These are phyloP conservation scores for Plasmodium reichenowi DNA, from an alignment of 169 alveolate species.

Conservation along the genomic window DNA sequence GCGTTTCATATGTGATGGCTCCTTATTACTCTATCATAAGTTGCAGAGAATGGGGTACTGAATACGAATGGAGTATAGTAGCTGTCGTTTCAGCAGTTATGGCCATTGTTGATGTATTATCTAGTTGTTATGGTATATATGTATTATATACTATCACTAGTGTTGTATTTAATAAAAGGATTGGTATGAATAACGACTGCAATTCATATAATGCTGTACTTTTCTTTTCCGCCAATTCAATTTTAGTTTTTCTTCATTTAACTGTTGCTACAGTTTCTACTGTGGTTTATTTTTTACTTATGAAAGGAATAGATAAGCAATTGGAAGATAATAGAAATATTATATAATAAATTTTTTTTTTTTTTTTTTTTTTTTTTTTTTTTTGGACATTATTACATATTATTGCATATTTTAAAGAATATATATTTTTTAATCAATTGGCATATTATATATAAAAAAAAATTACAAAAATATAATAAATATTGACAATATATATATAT, in stretches of 20 bases:
- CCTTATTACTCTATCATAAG: conserved; percentile 66
- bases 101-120: conserved; percentile 79
- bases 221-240: conserved; percentile 80
- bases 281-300: conserved; percentile 55
- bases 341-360: conserved; percentile 6
- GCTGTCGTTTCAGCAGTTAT: conserved; percentile 80
- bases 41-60: conserved; percentile 80
- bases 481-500: no score
- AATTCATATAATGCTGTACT: conserved; percentile 54
- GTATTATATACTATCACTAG: conserved; percentile 52
- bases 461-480: no score
- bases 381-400: background rate
- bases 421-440: no score
- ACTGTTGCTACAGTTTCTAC: conserved; percentile 78
- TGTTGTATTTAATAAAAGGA: conserved; percentile 26
- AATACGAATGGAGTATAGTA: conserved; percentile 82
- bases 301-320: conserved; percentile 78
- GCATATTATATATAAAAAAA: no score
- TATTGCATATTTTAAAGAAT: background rate
- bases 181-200: conserved; percentile 40
- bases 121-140: conserved; percentile 75
- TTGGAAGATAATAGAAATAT: conserved; percentile 78
- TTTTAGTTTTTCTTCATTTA: conserved; percentile 78
- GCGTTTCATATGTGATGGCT: conserved; percentile 61
- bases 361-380: conserved; percentile 11